These are phyloP conservation scores for Schizosaccharomyces versatilis DNA, from an alignment of 1,139 yeast species.

Conservation along the genomic window DNA sequence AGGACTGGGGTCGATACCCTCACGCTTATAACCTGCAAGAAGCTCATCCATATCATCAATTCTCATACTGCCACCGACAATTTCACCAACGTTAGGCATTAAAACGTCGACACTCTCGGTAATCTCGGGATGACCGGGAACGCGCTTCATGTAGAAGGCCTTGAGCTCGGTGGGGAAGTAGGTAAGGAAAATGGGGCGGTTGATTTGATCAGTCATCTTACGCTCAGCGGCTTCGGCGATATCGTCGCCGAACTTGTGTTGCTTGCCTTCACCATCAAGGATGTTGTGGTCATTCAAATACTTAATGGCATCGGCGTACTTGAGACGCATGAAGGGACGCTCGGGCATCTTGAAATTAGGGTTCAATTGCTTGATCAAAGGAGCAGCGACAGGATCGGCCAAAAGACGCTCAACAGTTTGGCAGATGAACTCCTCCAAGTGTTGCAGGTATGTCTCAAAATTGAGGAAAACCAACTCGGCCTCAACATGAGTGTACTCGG, in stretches of 20 bases:
- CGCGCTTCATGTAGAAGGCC: slow-evolving; percentile 92
- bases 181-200: slow-evolving; percentile 72
- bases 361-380: slow-evolving; percentile 73
- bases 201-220: slow-evolving; percentile 87
- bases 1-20: slow-evolving; percentile 51
- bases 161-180: slow-evolving; percentile 94
- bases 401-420: slow-evolving; percentile 50
- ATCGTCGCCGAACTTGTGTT: slow-evolving; percentile 91
- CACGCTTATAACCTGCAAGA: slow-evolving; percentile 77
- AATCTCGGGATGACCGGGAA: slow-evolving; percentile 73
- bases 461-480: slow-evolving; percentile 72
- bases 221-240: slow-evolving; percentile 99
- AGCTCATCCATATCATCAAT: slow-evolving; percentile 62
- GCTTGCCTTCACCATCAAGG: slow-evolving; percentile 46
- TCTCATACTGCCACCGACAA: slow-evolving; percentile 98
- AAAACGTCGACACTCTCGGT: slow-evolving; percentile 73
- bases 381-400: slow-evolving; percentile 81
- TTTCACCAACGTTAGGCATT: slow-evolving; percentile 25
- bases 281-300: slow-evolving; percentile 94
- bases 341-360: slow-evolving; percentile 68
- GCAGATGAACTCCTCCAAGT: slow-evolving; percentile 60
- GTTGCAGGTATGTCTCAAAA: slow-evolving; percentile 67
- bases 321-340: slow-evolving; percentile 76
- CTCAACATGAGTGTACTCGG: slow-evolving; percentile 93
- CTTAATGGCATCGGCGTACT: slow-evolving; percentile 70